phyloP scores from a whole-genome alignment of 1,284 basidiomycete species.

The Cutaneotrichosporon spelunceum region DNA sequence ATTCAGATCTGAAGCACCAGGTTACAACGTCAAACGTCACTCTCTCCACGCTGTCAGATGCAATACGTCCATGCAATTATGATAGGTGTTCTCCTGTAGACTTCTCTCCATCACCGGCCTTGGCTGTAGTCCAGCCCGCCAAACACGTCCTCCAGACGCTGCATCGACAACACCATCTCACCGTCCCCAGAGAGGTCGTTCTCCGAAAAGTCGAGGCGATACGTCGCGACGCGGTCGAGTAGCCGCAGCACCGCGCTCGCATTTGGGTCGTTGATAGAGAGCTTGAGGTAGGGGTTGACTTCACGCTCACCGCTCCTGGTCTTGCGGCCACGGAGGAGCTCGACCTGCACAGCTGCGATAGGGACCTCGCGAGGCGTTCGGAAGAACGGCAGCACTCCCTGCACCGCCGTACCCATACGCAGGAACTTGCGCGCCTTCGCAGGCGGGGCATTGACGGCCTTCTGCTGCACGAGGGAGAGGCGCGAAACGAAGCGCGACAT shows the following conservation, averaged over 20 bases:
- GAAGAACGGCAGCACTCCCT: slow-evolving; percentile 9
- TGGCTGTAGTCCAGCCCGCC: slow-evolving; percentile 13
- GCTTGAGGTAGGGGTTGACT: slow-evolving; percentile 4
- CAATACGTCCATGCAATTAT: slow-evolving; percentile 2
- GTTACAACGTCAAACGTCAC: too few species aligned
- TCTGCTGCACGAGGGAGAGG: slow-evolving; percentile 19
- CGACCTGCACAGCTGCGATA: slow-evolving; percentile 9
- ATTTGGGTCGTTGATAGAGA: slow-evolving; percentile 4
- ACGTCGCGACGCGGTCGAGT: slow-evolving; percentile 12
- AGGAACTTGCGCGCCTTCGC: slow-evolving; percentile 6
- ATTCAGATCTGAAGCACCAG: too few species aligned
- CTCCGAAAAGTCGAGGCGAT: slow-evolving; percentile 22
- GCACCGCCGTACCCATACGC: slow-evolving; percentile 16
- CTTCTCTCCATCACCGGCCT: background rate
- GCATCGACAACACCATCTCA: slow-evolving; percentile 18
- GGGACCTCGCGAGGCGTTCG: slow-evolving; percentile 15
- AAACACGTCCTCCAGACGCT: slow-evolving; percentile 22
- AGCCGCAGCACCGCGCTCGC: background rate
- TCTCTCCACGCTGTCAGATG: background rate
- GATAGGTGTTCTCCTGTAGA: background rate
- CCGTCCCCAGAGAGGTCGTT: background rate
- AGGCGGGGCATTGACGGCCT: background rate
- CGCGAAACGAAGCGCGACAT: slow-evolving; percentile 18
- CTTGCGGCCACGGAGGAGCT: slow-evolving; percentile 9
- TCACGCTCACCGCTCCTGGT: background rate